Evolutionary conservation across 1,284 basidiomycete genomes (phyloP).

Genomic region (Neolentinus lepideus): DNA sequence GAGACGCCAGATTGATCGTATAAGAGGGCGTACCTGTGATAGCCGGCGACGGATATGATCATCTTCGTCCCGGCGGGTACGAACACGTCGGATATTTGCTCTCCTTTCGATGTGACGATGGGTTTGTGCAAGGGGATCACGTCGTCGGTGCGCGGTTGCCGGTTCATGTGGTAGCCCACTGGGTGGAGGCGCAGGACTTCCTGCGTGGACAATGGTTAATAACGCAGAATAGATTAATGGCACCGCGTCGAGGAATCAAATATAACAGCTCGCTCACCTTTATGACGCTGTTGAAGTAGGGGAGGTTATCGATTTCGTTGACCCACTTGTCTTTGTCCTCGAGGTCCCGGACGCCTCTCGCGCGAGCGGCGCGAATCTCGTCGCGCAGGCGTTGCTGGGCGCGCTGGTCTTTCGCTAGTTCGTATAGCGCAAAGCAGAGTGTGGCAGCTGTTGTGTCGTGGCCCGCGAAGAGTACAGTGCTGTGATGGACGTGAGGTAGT

Average conservation of each 20-base stretch:
- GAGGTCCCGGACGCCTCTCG: not conserved
- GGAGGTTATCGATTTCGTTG: not conserved
- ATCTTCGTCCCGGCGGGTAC: not conserved
- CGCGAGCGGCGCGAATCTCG: constrained; percentile 4
- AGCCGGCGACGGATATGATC: not conserved
- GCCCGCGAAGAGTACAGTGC: constrained; percentile 13
- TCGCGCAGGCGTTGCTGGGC: constrained; percentile 12
- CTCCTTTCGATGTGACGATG: not conserved
- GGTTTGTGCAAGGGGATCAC: not conserved
- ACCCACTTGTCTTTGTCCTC: not conserved
- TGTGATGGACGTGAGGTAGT: not conserved
- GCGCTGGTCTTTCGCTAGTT: constrained; percentile 12
- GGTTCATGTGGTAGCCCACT: not conserved
- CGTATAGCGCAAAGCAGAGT: constrained; percentile 13
- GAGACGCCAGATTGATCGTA: not conserved
- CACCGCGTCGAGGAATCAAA: no score
- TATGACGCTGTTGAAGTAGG: not conserved
- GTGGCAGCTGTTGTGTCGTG: constrained; percentile 15
- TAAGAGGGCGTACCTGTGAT: not conserved
- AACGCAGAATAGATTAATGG: no score
- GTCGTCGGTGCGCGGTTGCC: constrained; percentile 1
- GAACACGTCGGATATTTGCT: not conserved
- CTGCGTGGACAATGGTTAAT: not conserved
- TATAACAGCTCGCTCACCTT: not conserved
- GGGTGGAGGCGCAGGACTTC: not conserved